Evolutionary conservation across 1,284 basidiomycete genomes (phyloP), one percentile per base, ranked within the genome.

Genomic region (Bondarzewia mesenterica): DNA sequence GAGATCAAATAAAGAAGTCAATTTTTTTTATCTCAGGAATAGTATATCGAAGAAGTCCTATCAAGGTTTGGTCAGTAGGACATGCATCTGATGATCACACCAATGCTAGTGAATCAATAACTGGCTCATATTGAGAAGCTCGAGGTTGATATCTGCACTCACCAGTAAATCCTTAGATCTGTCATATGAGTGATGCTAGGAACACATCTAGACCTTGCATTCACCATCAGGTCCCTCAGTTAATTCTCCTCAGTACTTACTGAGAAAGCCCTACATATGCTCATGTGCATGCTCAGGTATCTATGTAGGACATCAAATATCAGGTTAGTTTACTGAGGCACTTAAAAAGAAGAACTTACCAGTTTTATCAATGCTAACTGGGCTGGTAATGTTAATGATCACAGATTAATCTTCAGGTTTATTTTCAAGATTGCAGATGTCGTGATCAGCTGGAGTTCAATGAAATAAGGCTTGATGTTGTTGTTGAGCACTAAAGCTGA

Each of bases 251-350:
- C 44, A 58, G 58, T 10, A 55, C 52, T 1, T 21, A 16, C n/a
- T n/a, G 0, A 50, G 44, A 0, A 72, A 76, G 52, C 73, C 66
- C 58, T 60, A 2, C n/a, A n/a, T n/a, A 66, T 67, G 0, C 65
- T 65, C 0, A 64, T 68, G 12, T 60, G 61, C 5, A 60, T 74
- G 3, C 55, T 75, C 0, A 61, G 60, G 0, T 77, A 77, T 52
- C 62, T 77, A 1, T 62, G 65, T 14, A 65, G 67, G 3, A 72
- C 73, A 0, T 39, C 53, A 7, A 38, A 60, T 14, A 43, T 64
- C 2, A n/a, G 12, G 18, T 21, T 26, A 3, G 20, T 22, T 8
- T 42, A 42, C 23, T 2, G 16, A 12, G 6, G 41, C 14, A 21
- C 14, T 12, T 12, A 4, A 12, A 14, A 3, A 25, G 20, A 3